These are phyloP conservation scores for Rhodotorula mucilaginosa DNA, from an alignment of 1,284 basidiomycete species.

Conservation along the genomic window DNA sequence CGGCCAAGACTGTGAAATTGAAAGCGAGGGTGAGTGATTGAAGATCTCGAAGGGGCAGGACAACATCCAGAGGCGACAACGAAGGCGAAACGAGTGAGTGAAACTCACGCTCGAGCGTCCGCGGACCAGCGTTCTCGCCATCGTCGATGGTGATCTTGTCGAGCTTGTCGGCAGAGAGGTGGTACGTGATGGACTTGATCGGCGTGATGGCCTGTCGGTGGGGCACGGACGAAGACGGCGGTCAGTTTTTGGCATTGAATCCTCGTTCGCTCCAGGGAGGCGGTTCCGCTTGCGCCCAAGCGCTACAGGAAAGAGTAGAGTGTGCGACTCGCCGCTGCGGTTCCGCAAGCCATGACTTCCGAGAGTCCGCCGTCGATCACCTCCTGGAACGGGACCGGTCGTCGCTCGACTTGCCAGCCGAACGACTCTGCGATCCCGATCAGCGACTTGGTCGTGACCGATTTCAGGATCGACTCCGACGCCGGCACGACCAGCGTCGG, in stretches of 20 bases:
- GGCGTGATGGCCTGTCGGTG: constrained; percentile 45
- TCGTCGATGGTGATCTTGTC: constrained; percentile 48
- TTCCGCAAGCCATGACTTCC: constrained; percentile 41
- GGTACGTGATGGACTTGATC: constrained; percentile 48
- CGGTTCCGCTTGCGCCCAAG: no score
- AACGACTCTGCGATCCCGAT: constrained; percentile 45
- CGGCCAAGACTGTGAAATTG: constrained; percentile 20
- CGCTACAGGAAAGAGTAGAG: neutral
- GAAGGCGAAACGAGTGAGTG: neutral
- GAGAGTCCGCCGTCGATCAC: constrained; percentile 40
- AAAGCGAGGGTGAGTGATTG: neutral
- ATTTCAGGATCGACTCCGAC: constrained; percentile 42
- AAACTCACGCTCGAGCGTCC: constrained; percentile 11
- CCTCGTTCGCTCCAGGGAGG: no score
- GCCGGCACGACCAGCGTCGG: constrained; percentile 40
- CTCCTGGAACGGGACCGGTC: constrained; percentile 46
- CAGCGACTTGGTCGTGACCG: constrained; percentile 42
- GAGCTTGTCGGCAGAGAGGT: constrained; percentile 43
- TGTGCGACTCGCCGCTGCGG: constrained; percentile 30
- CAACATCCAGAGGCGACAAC: neutral
- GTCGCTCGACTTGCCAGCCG: constrained; percentile 48
- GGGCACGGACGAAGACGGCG: no score
- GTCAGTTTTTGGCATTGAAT: no score
- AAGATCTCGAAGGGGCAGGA: neutral
- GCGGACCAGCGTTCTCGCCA: constrained; percentile 47